phyloP scores from a whole-genome alignment of 2,329 filamentous ascomycete species.

The Blastomyces silverae region DNA sequence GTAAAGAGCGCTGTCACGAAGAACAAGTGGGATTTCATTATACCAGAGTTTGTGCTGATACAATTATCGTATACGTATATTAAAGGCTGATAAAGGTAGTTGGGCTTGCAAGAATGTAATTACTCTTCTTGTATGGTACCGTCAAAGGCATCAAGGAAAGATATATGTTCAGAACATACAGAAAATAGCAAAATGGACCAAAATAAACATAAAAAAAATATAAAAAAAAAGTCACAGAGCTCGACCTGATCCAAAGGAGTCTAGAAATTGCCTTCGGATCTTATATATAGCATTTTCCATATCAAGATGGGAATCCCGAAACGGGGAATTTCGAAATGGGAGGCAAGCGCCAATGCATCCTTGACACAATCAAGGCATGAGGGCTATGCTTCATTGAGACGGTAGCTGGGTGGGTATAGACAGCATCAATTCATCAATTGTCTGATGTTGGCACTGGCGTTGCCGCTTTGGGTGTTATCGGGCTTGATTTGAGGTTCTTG shows the following conservation, averaged over 20 bases:
- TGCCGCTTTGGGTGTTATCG: not conserved
- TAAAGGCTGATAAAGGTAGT: not conserved
- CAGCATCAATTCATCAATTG: not conserved
- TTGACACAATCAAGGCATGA: slow-evolving; percentile 2
- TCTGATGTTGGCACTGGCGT: not conserved
- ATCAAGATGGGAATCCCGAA: not conserved
- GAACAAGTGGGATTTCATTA: slow-evolving; percentile 5
- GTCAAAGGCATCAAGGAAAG: not conserved
- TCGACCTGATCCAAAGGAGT: not conserved
- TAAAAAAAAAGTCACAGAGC: not conserved
- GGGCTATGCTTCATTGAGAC: slow-evolving; percentile 1
- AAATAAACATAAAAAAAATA: not conserved
- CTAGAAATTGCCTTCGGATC: not conserved
- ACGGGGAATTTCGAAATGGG: not conserved
- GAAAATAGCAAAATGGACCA: not conserved
- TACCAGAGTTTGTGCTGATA: not conserved
- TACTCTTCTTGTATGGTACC: not conserved
- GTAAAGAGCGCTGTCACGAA: slow-evolving; percentile 17
- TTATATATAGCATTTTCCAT: not conserved
- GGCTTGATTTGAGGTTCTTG: not conserved
- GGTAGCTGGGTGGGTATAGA: not conserved
- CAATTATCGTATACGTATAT: not conserved
- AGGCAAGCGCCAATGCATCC: not conserved
- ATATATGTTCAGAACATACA: not conserved
- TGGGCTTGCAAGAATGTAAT: not conserved